Evolutionary conservation across 805 yeast genomes (phyloP).

Genomic region (Phaffomyces opuntiae): DNA sequence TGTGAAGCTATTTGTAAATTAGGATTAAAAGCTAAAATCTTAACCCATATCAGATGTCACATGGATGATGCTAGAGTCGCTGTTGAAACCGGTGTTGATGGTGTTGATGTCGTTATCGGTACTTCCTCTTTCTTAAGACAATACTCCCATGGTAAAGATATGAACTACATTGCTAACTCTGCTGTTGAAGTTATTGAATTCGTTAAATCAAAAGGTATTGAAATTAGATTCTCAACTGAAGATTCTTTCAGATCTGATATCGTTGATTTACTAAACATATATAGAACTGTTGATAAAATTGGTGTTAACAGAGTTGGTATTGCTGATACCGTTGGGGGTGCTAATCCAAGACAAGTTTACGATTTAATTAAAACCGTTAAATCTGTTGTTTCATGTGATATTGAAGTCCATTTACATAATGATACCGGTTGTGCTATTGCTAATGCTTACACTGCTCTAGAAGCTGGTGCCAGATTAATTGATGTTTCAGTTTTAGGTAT

Average conservation of each 20-base stretch:
- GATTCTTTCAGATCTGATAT: constrained; percentile 96
- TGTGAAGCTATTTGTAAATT: constrained; percentile 98
- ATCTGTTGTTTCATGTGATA: constrained; percentile 92
- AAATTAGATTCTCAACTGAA: constrained; percentile 93
- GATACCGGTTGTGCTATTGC: constrained; percentile 99
- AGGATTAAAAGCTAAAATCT: constrained; percentile 90
- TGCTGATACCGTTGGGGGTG: constrained; percentile 99
- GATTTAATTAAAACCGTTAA: constrained; percentile 91
- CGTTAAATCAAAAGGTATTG: constrained; percentile 94
- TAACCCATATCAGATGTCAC: constrained; percentile 96
- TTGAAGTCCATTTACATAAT: constrained; percentile 97
- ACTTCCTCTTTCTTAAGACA: constrained; percentile 93
- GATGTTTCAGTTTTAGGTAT: constrained; percentile 96
- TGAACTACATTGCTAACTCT: constrained; percentile 92
- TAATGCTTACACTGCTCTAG: constrained; percentile 95
- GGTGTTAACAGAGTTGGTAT: constrained; percentile 99
- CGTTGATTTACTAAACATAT: constrained; percentile 90
- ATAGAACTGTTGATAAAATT: constrained; percentile 92
- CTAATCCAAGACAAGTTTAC: constrained; percentile 98
- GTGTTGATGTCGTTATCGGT: constrained; percentile 97
- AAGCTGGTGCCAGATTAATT: constrained; percentile 92
- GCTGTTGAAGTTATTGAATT: constrained; percentile 97
- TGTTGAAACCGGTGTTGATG: constrained; percentile 97
- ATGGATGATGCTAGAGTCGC: constrained; percentile 98
- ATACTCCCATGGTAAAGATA: constrained; percentile 96